These are phyloP conservation scores for Pulveroboletus sp. DNA, from an alignment of 768 basidiomycete genomes.

Conservation along the genomic window DNA sequence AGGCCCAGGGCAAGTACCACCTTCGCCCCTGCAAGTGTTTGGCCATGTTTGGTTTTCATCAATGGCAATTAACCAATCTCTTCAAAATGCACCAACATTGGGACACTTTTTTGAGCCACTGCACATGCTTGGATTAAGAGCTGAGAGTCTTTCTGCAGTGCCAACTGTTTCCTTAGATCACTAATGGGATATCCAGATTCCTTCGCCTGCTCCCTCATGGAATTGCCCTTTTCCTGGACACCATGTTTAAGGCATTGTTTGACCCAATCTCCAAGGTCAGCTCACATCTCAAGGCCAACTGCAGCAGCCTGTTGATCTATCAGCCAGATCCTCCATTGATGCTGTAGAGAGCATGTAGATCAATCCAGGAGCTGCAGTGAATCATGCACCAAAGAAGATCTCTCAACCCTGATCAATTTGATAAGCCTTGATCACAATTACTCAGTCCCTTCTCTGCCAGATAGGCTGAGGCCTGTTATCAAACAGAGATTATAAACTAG, in stretches of 20 bases:
- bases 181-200: conserved; percentile 17
- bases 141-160: conserved; percentile 30
- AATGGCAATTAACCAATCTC: no score
- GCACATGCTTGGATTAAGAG: conserved; percentile 27
- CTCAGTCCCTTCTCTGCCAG: conserved; percentile 3
- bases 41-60: no score
- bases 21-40: no score
- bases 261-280: conserved; percentile 29
- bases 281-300: neutral
- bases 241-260: conserved; percentile 17
- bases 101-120: no score
- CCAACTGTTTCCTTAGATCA: no score
- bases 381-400: conserved; percentile 29
- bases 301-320: conserved; percentile 31
- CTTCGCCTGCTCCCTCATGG: conserved; percentile 4
- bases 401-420: conserved; percentile 33
- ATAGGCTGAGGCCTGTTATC: neutral
- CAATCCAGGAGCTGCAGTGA: no score
- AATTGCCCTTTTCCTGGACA: conserved; percentile 5
- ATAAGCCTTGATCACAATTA: conserved; percentile 33
- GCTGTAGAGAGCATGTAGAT: no score
- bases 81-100: no score
- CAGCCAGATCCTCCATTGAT: conserved; percentile 28
- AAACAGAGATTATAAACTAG: neutral
- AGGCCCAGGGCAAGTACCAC: no score